Evolutionary conservation across 176 grass and related monocot genomes (phyloP), one percentile per base, ranked within the genome.

Genomic region (Pontederia paniculata): DNA sequence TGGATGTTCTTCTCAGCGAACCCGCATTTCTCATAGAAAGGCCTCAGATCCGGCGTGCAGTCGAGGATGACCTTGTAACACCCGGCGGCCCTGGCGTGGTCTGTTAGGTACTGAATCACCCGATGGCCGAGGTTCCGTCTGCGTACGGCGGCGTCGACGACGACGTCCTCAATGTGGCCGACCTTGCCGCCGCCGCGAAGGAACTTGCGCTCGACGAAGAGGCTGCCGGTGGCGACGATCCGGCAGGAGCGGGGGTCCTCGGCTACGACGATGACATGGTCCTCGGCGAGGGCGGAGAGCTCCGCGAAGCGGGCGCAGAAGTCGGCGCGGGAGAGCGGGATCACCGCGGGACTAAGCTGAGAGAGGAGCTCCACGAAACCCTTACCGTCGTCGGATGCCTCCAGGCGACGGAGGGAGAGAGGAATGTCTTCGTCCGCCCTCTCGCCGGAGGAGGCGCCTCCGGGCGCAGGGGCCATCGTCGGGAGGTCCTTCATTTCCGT

Each of bases 41-140:
- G 57, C 37, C 74, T 70, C 21, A 86, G 77, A 68, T 90, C 86
- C 13, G 70, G 59, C 11, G 73, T 78, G 77, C 91, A 90, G 50
- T 90, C 91, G 16, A 97, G 83, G 58, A 97, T 97, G 60, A 88
- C 86, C 80, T 90, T 97, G 68, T 88, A 90, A 74, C 86, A 97
- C 11, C 86, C 80, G 1, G 71, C 67, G 14, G 52, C 86, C 76
- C 65, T 81, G 50, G 91, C 77, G 52, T 66, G 57, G 21, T 97
- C 80, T 17, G 83, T 69, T 37, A 97, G 83, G 73, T 81, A 70
- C 46, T 72, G 72, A 23, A 97, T 64, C 44, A 84, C 41, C 17
- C 68, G 74, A 59, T 87, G 48, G 55, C 83, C 83, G 17, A 97
- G 82, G 28, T 69, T 51, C 6, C 64, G 70, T 21, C 80, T 79